Evolutionary conservation across 352 stramenopile species (phyloP), one percentile per base, ranked within the genome.

Genomic region (Thalassiosira allenii): DNA sequence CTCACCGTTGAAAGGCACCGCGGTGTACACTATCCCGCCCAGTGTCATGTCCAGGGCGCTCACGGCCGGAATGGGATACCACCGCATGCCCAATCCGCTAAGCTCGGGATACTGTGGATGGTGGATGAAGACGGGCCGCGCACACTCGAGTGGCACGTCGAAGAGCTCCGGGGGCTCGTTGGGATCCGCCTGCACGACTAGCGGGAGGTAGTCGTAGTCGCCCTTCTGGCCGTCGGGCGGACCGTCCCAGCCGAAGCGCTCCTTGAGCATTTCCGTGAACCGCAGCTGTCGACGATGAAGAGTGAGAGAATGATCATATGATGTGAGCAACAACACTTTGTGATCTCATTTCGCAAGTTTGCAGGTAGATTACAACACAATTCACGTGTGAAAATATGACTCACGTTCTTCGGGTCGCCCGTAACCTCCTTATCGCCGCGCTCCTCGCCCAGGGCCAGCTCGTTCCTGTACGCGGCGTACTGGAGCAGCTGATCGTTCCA

Each of bases 241-340:
- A 14, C 74, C 74, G 33, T 59, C 52, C 74, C 74, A 82, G 1
- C 65, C 74, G 61, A 82, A 82, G 41, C 74, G 6, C 30, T 82
- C 74, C 14, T 72, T 65, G n/a, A 82, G 56, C 74, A 82, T 82
- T 67, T 82, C 41, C 29, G 74, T 82, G 54, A 82, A 82, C 58
- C 63, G 75, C 56, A 82, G 41, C 72, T 81, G 25, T 27, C 47
- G 33, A 53, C 12, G 17, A 33, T 58, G 33, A 58, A 12, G 11
- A 22, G 30, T 58, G 22, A 67, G 66, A 47, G 29, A 59, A 44
- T 27, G 33, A 29, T 44, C 22, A 58, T 8, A 2, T 14, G 2
- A 37, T 2, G 52, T 29, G 34, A 32, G 25, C 22, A 17, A 17
- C 40, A 47, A 47, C 40, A 47, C 9, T 47, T 17, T 47, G 17